Base-by-base conservation (phyloP, 768 basidiomycete species). In the Pleurotus platypus region DNA sequence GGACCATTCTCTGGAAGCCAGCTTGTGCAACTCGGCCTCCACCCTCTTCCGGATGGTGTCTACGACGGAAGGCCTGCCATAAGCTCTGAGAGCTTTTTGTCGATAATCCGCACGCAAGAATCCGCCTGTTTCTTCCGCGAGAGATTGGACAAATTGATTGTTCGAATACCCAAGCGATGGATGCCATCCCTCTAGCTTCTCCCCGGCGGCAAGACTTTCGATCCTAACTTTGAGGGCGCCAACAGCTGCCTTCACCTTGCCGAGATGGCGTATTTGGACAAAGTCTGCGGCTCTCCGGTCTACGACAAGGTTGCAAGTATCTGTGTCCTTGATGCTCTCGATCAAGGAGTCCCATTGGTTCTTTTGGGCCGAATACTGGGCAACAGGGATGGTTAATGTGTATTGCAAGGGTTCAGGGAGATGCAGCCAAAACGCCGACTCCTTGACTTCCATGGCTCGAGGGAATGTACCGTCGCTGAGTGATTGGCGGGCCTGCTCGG, bases 201-300 rank as follows among this genome's bases (percentile, higher is more conserved):
- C 77, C 5, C 85, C 85, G 18, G 71, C 72, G 2, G 75, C 78
- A 39, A 87, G 64, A 54, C 70, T 77, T 64, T 86, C 85, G 0
- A 83, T 79, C 51, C 84, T 70, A 8, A 86, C 84, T 68, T 85
- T 86, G 58, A 87, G 62, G 3, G 76, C 72, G 1, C 85, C 85
- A 1, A 79, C 74, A 1, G 75, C 75, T 60, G 79, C 78, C 67
- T 81, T 80, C 50, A 79, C 78, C 12, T 78, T 71, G 0, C 85
- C 50, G 4, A 38, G 20, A 1, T 39, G 38, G n/a, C 38, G 50
- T n/a, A 53, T 53, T 38, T 38, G 13, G 8, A 53, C 50, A 5
- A 72, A 45, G 71, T 69, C 0, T 27, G 6, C 26, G 6, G 26
- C 26, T 27, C 26, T 27, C 26, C 2, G 26, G 3, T 6, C 26